Evolutionary conservation across 176 grass and related monocot species (phyloP).

Genomic region (Oryza brachyantha): DNA sequence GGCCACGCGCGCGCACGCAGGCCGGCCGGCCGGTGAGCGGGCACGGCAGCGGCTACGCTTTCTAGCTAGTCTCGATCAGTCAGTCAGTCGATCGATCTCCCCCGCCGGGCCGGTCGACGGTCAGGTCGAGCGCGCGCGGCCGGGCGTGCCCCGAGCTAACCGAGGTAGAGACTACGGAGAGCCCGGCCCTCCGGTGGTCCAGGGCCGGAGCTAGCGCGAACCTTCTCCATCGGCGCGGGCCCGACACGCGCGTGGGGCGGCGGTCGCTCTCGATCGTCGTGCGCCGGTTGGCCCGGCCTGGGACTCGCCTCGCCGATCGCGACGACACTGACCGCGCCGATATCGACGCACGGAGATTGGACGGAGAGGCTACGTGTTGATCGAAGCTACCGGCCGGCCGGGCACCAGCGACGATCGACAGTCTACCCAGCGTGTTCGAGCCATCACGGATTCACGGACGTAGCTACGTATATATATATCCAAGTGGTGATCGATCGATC

Average conservation of each 20-base stretch:
- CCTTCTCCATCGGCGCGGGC: neutral
- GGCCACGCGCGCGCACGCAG: no score
- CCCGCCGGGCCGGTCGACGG: neutral
- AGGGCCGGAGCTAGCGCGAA: neutral
- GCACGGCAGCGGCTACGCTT: neutral
- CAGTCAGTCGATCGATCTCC: neutral
- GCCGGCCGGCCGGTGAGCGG: no score
- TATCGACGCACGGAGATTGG: neutral
- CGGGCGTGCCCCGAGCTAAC: neutral
- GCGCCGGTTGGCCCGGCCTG: neutral
- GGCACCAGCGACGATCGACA: no score
- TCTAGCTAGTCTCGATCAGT: neutral
- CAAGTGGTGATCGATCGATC: no score
- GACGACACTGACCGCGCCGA: constrained; percentile 14
- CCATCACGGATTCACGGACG: neutral
- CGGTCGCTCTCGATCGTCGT: neutral
- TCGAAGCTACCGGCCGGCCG: no score
- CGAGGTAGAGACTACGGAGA: neutral
- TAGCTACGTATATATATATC: neutral
- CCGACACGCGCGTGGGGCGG: neutral
- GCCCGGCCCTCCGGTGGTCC: constrained; percentile 10
- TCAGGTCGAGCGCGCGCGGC: neutral
- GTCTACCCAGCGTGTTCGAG: no score
- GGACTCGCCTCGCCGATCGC: neutral
- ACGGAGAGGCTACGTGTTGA: no score